phyloP scores from a whole-genome alignment of 2,329 filamentous ascomycete genomes.

The Fusarium buharicum region DNA sequence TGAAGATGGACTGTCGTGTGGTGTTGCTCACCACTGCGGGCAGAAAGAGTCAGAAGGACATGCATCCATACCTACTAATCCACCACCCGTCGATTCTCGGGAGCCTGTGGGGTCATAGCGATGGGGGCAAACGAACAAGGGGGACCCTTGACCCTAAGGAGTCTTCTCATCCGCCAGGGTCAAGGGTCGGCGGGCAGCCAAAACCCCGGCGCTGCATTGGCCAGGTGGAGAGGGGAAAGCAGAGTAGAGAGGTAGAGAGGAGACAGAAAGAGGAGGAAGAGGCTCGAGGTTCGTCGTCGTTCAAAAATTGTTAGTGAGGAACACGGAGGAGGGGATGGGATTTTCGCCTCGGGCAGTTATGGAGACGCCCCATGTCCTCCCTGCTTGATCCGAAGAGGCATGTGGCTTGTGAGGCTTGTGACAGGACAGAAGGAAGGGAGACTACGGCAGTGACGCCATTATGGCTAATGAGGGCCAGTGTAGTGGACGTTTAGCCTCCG shows the following conservation, averaged over 20 bases:
- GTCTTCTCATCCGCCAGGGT: conserved; percentile 30
- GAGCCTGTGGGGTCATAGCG: conserved; percentile 37
- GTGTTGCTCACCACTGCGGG: conserved; percentile 25
- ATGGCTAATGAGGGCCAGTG: conserved; percentile 1
- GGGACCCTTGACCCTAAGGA: conserved; percentile 32
- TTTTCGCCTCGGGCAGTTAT: conserved; percentile 30
- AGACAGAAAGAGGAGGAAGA: too few species aligned
- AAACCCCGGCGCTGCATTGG: conserved; percentile 16
- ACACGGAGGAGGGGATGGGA: conserved; percentile 22
- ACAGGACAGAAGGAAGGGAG: conserved; percentile 22
- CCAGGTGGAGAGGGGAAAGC: conserved; percentile 16
- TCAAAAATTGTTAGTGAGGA: conserved; percentile 45
- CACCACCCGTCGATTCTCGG: conserved; percentile 37
- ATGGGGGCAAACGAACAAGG: conserved; percentile 35
- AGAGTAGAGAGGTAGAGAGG: conserved; percentile 20
- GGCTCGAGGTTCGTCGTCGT: conserved; percentile 9
- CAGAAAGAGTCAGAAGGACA: conserved; percentile 36
- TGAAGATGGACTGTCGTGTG: conserved; percentile 13
- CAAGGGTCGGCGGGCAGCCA: conserved; percentile 32
- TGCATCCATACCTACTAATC: conserved; percentile 24
- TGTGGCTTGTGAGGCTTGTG: conserved; percentile 39
- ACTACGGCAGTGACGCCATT: conserved; percentile 20
- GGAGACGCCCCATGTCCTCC: conserved; percentile 25
- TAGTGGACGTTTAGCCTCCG: conserved; percentile 9
- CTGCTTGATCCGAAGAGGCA: conserved; percentile 21